Evolutionary conservation across 164 flowering plant genomes (phyloP).

Genomic region (Stephania cephalantha): DNA sequence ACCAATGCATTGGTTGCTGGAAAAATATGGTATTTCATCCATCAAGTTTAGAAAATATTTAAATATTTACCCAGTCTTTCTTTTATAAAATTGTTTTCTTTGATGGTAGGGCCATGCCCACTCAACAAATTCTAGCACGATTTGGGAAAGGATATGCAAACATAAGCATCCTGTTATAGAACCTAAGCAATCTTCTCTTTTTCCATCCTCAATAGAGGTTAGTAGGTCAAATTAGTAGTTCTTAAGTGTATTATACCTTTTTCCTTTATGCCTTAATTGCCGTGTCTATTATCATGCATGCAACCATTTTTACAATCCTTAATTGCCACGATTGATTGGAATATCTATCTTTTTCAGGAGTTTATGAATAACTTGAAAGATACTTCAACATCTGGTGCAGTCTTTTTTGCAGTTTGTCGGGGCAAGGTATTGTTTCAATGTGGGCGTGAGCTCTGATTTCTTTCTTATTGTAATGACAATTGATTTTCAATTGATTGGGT

Average conservation of each 20-base stretch:
- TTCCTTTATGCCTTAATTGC: neutral
- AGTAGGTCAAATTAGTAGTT: slow-evolving; percentile 1
- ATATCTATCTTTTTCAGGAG: slow-evolving; percentile 48
- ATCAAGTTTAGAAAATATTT: neutral
- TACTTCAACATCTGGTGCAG: slow-evolving; percentile 68
- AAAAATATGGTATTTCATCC: slow-evolving; percentile 49
- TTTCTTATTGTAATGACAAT: neutral
- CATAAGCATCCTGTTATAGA: slow-evolving; percentile 91
- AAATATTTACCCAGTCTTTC: neutral
- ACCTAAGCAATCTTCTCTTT: slow-evolving; percentile 82
- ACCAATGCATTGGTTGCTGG: slow-evolving; percentile 81
- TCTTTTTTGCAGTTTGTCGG: slow-evolving; percentile 96
- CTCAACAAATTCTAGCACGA: slow-evolving; percentile 44
- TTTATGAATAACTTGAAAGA: slow-evolving; percentile 75
- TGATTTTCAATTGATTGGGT: neutral
- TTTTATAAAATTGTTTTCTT: neutral
- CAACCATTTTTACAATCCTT: neutral
- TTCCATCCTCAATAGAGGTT: slow-evolving; percentile 68
- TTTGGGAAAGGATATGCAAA: slow-evolving; percentile 95
- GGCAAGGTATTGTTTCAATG: slow-evolving; percentile 63
- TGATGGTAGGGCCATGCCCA: slow-evolving; percentile 39
- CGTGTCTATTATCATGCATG: neutral
- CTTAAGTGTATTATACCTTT: neutral
- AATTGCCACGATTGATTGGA: neutral
- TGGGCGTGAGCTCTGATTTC: neutral